Evolutionary conservation across 1,284 basidiomycete genomes (phyloP), one percentile per base, ranked within the genome.

Genomic region (Melanopsichium pennsylvanicum): DNA sequence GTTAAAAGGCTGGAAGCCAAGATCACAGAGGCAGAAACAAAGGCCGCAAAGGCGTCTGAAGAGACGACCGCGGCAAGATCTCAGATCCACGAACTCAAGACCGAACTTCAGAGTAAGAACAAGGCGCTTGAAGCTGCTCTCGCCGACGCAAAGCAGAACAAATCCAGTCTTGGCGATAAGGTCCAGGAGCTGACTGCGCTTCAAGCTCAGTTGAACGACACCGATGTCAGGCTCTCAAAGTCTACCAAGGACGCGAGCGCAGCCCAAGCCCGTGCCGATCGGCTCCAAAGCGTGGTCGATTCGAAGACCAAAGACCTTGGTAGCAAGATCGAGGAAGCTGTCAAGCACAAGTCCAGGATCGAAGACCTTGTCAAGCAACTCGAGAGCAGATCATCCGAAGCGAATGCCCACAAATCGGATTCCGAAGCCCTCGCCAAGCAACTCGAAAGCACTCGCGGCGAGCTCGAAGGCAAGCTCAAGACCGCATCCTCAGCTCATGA

Each of bases 1-100:
- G 48, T 63, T 44, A 56, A 56, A 26, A 19, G 16, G 33, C 43
- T 62, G 11, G 47, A 62, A 21, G 48, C 29, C 12, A 46, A 51
- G 35, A n/a, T 54, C 27, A 37, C 22, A 16, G 49, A 64, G 5
- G 34, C 33, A 5, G 42, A 58, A 8, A 31, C 37, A 19, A 40
- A 54, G 42, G 37, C 54, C 9, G 41, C 49, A 13, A 32, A 54
- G 31, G 19, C 36, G 8, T 7, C 40, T 13, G 49, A 57, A 5
- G 45, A 54, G 29, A 37, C 41, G 6, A 34, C 36, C 2, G 55
- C 49, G 9, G 36, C 55, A 7, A 39, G 43, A 22, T 35, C 49
- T 8, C 44, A 57, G 12, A 33, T 43, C 19, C 25, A 8, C 8
- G 8, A 39, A 33, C 44, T 55, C 9, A 23, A 55, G 33, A 32